These are phyloP conservation scores for Chionographis japonica DNA, from an alignment of 106 monocot species.

Conservation along the genomic window DNA sequence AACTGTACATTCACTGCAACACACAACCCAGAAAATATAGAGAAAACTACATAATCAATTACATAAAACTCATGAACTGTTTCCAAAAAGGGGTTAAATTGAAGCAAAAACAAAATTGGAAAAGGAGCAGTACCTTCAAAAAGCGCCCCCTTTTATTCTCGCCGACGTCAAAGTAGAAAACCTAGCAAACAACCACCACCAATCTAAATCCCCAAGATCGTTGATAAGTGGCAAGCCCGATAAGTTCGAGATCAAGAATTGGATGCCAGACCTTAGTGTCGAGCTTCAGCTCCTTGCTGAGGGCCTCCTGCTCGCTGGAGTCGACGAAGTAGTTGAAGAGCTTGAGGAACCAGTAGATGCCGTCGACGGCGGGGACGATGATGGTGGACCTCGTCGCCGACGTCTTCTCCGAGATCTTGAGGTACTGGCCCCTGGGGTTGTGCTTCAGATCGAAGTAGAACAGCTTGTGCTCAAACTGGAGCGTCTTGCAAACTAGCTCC, in stretches of 20 bases:
- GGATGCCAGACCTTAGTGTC: slow-evolving; percentile 52
- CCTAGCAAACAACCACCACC: slow-evolving; percentile 33
- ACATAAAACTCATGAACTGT: neutral
- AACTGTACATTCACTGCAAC: too few relatives aligned
- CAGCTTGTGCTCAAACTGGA: slow-evolving; percentile 91
- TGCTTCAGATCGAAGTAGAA: slow-evolving; percentile 97
- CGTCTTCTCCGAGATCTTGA: slow-evolving; percentile 97
- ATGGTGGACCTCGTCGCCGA: slow-evolving; percentile 83
- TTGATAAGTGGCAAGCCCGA: slow-evolving; percentile 3
- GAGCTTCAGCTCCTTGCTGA: slow-evolving; percentile 83
- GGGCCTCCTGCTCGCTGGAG: slow-evolving; percentile 55
- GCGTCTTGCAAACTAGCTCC: slow-evolving; percentile 74
- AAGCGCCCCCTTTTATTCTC: slow-evolving; percentile 91
- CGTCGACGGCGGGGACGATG: slow-evolving; percentile 56
- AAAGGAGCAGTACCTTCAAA: slow-evolving; percentile 56
- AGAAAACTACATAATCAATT: neutral
- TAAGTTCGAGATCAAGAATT: slow-evolving; percentile 1
- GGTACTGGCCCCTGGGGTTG: slow-evolving; percentile 74
- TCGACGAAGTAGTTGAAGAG: slow-evolving; percentile 59
- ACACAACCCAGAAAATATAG: too few relatives aligned
- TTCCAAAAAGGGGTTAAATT: neutral
- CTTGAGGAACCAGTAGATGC: slow-evolving; percentile 75
- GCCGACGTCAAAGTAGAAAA: slow-evolving; percentile 85
- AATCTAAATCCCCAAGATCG: slow-evolving; percentile 1
- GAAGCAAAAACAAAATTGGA: too few relatives aligned